Conservation (phyloP, 1,139 yeast species). For the Pichia sp. region DNA sequence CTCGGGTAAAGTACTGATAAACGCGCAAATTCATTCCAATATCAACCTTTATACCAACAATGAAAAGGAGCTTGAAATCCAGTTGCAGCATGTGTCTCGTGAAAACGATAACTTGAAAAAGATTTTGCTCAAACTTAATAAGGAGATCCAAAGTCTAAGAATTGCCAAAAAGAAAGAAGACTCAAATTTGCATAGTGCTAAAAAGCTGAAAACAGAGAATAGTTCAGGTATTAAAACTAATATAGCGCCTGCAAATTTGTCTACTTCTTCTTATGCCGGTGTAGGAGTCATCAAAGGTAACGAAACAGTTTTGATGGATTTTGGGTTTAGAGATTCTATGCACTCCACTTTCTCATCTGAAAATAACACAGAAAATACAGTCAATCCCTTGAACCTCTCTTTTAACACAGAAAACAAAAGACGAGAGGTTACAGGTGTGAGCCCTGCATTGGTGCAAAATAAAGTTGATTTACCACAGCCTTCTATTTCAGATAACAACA, state of each 20-base stretch:
- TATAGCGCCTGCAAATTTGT: too few species aligned
- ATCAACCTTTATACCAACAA: slow-evolving; percentile 27
- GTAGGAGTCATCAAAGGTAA: too few species aligned
- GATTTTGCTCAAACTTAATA: slow-evolving; percentile 31
- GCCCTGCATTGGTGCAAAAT: slow-evolving; percentile 1
- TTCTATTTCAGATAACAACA: not conserved
- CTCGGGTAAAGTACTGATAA: slow-evolving; percentile 19
- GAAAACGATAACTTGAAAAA: slow-evolving; percentile 35
- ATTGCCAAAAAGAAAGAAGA: slow-evolving; percentile 19
- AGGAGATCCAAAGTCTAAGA: slow-evolving; percentile 30
- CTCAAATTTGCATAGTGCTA: not conserved
- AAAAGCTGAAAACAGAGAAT: not conserved
- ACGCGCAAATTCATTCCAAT: slow-evolving; percentile 30
- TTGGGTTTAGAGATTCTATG: too few species aligned
- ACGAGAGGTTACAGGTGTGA: slow-evolving; percentile 17
- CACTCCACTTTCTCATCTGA: too few species aligned
- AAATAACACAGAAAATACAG: too few species aligned
- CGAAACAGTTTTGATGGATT: too few species aligned
- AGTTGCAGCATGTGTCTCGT: slow-evolving; percentile 32
- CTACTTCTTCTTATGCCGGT: too few species aligned
- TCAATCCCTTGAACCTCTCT: slow-evolving; percentile 30
- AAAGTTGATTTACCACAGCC: not conserved
- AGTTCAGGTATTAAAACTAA: too few species aligned
- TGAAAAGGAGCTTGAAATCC: slow-evolving; percentile 27
- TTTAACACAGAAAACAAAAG: slow-evolving; percentile 26